Evolutionary conservation across 495 filamentous ascomycete genomes (phyloP).

Genomic region (Podospora anserina): DNA sequence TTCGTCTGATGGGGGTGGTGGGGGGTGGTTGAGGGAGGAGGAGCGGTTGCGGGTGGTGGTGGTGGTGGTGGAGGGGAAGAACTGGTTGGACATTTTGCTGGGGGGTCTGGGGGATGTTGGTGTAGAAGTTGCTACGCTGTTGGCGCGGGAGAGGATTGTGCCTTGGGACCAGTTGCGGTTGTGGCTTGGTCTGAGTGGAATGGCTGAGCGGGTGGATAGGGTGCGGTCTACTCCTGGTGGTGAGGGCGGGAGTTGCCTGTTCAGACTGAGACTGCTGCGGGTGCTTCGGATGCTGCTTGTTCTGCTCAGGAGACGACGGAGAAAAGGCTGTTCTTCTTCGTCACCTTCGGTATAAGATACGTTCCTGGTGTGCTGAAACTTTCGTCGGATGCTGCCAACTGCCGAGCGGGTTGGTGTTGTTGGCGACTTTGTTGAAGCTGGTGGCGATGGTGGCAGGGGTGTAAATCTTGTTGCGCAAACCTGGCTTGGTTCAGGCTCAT

Average conservation of each 20-base stretch:
- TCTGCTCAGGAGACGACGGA: constrained; percentile 24
- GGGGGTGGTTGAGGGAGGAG: not conserved
- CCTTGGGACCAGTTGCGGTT: constrained; percentile 27
- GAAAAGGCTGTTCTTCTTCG: constrained; percentile 18
- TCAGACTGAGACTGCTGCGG: constrained; percentile 10
- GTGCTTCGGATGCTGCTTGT: constrained; percentile 18
- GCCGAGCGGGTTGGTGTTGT: constrained; percentile 13
- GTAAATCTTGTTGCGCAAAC: constrained; percentile 28
- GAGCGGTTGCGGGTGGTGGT: not conserved
- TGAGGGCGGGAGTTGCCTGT: constrained; percentile 13
- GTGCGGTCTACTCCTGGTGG: constrained; percentile 10
- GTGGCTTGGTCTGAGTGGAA: not conserved
- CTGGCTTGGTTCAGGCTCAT: constrained; percentile 33
- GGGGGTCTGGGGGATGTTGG: not conserved
- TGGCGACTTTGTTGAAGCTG: constrained; percentile 31
- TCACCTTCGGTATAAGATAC: constrained; percentile 11
- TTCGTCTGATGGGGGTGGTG: not conserved
- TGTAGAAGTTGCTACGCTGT: constrained; percentile 24
- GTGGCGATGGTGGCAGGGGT: constrained; percentile 30
- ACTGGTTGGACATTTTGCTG: not conserved
- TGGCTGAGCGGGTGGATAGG: not conserved
- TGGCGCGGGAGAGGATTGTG: constrained; percentile 28
- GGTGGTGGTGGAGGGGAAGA: not conserved
- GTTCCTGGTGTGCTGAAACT: constrained; percentile 11
- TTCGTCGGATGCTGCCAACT: not conserved